Percentiles rank a stretch among this genome's conserved stretches.
phyloP scores from a whole-genome alignment of 371 early-diverging fungal species.

The Polyrhizophydium stewartii region DNA sequence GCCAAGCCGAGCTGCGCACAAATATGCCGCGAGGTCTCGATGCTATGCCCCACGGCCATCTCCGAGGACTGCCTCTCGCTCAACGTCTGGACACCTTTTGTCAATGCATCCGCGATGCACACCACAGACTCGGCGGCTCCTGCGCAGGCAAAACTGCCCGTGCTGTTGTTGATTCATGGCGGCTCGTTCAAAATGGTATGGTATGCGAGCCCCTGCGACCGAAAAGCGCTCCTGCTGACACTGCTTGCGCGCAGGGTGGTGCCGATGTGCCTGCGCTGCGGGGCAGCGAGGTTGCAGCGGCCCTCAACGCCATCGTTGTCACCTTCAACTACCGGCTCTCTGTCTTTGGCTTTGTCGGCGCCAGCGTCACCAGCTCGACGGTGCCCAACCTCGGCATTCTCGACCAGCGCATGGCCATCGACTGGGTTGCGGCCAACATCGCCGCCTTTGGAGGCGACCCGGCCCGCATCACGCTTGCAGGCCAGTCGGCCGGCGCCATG shows the following conservation, averaged over 20 bases:
- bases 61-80: constrained; percentile 26
- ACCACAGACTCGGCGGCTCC: constrained; percentile 6
- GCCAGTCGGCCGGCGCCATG: constrained; percentile 46
- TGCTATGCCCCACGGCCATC: constrained; percentile 16
- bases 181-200: constrained; percentile 16
- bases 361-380: constrained; percentile 14
- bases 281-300: constrained; percentile 11
- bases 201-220: constrained; percentile 1
- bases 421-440: constrained; percentile 48
- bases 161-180: constrained; percentile 24
- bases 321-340: constrained; percentile 34
- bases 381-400: constrained; percentile 33
- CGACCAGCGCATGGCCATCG: constrained; percentile 41
- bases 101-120: no score
- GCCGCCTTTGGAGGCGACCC: constrained; percentile 43
- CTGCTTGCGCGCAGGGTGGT: constrained; percentile 10
- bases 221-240: not conserved
- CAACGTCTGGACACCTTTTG: constrained; percentile 20
- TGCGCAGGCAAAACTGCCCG: constrained; percentile 4
- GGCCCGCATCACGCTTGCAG: constrained; percentile 37
- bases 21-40: constrained; percentile 11
- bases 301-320: constrained; percentile 29
- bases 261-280: constrained; percentile 14
- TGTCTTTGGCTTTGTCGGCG: constrained; percentile 26
- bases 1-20: constrained; percentile 15